Base-by-base conservation (phyloP, 257 asterid species). In the Primulina huaijiensis region DNA sequence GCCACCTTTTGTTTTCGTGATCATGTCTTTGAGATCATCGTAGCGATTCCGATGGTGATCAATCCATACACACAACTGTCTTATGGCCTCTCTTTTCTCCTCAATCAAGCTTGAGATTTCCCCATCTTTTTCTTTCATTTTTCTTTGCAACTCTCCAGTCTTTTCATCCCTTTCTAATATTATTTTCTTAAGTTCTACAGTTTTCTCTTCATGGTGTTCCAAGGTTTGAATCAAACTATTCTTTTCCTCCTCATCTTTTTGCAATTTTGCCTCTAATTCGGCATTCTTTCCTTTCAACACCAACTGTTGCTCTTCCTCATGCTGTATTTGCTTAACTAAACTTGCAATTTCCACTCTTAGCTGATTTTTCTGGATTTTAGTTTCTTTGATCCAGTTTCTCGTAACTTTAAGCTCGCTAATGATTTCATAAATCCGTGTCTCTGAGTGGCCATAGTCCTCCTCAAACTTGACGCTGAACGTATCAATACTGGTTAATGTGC, bases 371-470 rank as follows among this genome's bases (percentile, higher is more conserved):
- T 83, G 90, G 20, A 75, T 73, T 55, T 80, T 82, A 35, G 79
- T 76, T 62, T 77, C 90, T 53, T 69, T 81, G 40, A 89, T 82
- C 84, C 82, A 78, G 74, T 74, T 81, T 60, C 56, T 76, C 30
- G 86, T 58, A 55, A 76, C 82, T 82, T 84, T 86, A 37, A 91
- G 82, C 82, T 91, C 98, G 52, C 84, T 84, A 56, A 80, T 73
- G 62, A 82, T 79, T 74, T 89, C 96, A 38, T 84, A 84, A 20
- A 91, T 74, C 16, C 98, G 90, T 67, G 97, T 86, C 83, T 91
- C 97, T 74, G 88, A 61, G 89, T 87, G 97, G 12, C 99, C 95
- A 20, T 82, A 85, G 72, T 88, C 98, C 79, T 94, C 99, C 88
- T 94, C 98, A 31, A 85, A 88, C 89, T 91, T 91, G 81, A 84